Evolutionary conservation across 192 early-diverging fungal genomes (phyloP), one percentile per base, ranked within the genome.

Genomic region (Allomyces javanicus): DNA sequence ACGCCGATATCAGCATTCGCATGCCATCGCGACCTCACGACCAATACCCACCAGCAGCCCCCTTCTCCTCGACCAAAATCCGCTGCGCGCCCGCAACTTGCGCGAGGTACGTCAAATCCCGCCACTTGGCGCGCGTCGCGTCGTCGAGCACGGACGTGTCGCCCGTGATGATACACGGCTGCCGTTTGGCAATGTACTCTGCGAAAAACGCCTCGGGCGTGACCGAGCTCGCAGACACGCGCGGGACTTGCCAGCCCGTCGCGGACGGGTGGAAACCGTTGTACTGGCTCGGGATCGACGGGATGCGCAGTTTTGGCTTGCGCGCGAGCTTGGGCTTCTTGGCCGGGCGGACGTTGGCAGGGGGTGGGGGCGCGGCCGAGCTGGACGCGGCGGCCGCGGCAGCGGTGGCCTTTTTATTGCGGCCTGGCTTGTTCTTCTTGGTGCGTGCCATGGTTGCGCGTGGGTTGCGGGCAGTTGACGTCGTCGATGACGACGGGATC

Each of bases 141-240:
- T 40, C 33, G 33, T 9, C 33, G 7, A 40, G 33, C 33, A 40
- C 33, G 5, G 33, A 40, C 7, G 33, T 40, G 7, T 40, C 33
- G 22, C 63, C 62, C 26, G 26, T 65, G 25, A 79, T 61, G 63
- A 82, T 69, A 61, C 68, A 72, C 1, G 80, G 80, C 11, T 67
- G 80, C 62, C 80, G 71, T 9, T 74, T 80, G 0, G 67, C 69
- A n/a, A 82, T 67, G 65, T 68, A 82, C 61, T 70, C 61, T 5
- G 26, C 61, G 63, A 72, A 79, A 65, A 82, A 82, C 10, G 63
- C 61, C 19, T 67, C 1, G 6, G 80, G 74, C 1, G 70, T 63
- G 25, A 76, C 71, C 61, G 44, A 19, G 25, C 43, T 61, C 17
- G 33, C 24, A 17, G 17, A 61, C 0, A 66, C 43, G 44, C 24